phyloP scores from a whole-genome alignment of 2,329 filamentous ascomycete species.

The Lizonia empirigonia region DNA sequence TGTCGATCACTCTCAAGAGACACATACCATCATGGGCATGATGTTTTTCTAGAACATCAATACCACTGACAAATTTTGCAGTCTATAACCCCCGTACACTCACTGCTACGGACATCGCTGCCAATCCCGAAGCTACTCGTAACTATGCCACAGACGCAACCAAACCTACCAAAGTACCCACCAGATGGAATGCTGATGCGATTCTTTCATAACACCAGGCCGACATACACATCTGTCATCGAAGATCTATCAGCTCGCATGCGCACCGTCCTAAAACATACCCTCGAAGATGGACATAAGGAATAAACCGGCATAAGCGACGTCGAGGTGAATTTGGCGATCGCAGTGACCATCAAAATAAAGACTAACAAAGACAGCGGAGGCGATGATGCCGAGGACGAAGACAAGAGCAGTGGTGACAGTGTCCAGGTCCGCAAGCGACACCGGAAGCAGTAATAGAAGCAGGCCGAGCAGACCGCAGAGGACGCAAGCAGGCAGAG shows the following conservation, averaged over 20 bases:
- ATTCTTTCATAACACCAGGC: constrained; percentile 9
- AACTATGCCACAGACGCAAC: background rate
- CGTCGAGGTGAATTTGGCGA: background rate
- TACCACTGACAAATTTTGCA: background rate
- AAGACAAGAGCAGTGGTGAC: background rate
- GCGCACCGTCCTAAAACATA: background rate
- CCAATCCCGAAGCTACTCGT: background rate
- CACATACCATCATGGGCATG: constrained; percentile 6
- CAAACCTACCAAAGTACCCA: background rate
- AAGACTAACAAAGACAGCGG: constrained; percentile 14
- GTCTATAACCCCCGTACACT: constrained; percentile 7
- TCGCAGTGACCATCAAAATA: constrained; percentile 5
- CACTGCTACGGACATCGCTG: background rate
- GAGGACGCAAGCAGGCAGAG: background rate
- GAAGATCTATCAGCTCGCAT: constrained; percentile 3
- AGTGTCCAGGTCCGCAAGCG: too few relatives aligned
- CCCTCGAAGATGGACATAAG: background rate
- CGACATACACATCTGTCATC: background rate
- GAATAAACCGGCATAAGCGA: background rate
- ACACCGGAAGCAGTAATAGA: background rate
- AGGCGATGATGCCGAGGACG: background rate
- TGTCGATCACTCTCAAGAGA: background rate
- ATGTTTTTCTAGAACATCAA: too few relatives aligned
- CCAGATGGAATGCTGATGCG: background rate
- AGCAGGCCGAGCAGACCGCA: background rate